A percentile compares a stretch with the other conserved stretches of the same genome.
Evolutionary conservation across 108 stramenopile species (phyloP).

Genomic region (Halocafeteria seosinensis): DNA sequence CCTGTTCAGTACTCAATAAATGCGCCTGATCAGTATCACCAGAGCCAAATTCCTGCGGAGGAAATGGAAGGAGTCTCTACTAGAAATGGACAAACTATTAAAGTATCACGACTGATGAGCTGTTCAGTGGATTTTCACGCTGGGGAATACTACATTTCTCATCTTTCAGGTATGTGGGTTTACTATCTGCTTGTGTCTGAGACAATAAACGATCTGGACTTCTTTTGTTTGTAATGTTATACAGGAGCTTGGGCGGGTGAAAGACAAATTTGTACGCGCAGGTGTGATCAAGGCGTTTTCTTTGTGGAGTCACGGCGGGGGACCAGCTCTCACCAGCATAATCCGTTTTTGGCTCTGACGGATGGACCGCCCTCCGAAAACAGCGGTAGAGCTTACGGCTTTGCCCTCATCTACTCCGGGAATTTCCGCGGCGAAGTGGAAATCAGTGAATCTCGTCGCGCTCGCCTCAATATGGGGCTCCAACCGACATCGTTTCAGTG

Average conservation of each 20-base stretch:
- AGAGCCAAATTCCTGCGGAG: background rate
- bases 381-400: constrained; percentile 1
- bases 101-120: background rate
- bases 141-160: background rate
- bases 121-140: background rate
- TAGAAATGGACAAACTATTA: background rate
- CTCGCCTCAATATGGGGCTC: background rate
- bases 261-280: background rate
- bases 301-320: background rate
- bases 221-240: too few species aligned
- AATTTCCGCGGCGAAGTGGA: constrained; percentile 5
- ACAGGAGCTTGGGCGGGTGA: constrained; percentile 14
- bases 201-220: too few species aligned
- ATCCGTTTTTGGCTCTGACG: constrained; percentile 5
- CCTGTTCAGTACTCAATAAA: too few species aligned
- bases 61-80: background rate
- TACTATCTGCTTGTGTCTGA: too few species aligned
- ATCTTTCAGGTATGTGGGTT: background rate
- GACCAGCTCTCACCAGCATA: constrained; percentile 5
- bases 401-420: constrained; percentile 7
- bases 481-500: background rate
- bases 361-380: background rate
- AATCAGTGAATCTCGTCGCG: background rate
- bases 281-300: constrained; percentile 2
- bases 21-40: too few species aligned